A percentile compares a stretch with the other conserved stretches of the same genome.
These are phyloP conservation scores for Nicotiana obtusifolia DNA, from an alignment of 257 asterid genomes.

Conservation along the genomic window DNA sequence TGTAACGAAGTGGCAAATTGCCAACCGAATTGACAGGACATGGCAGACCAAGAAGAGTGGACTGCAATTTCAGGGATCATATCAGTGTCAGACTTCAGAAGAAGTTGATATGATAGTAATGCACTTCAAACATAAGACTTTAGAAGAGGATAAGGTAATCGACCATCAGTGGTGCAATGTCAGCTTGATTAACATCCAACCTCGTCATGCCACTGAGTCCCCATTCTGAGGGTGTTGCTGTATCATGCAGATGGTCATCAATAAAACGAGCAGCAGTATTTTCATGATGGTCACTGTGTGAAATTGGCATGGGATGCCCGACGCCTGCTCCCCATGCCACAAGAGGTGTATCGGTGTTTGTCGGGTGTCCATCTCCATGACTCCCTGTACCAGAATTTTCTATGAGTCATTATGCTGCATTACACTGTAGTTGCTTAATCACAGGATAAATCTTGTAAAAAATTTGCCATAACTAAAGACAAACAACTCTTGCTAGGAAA, in stretches of 20 bases:
- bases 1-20: conserved; percentile 75
- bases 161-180: conserved; percentile 96
- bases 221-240: conserved; percentile 91
- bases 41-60: conserved; percentile 92
- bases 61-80: conserved; percentile 42
- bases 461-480: neutral
- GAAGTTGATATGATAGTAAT: neutral
- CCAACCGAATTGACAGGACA: conserved; percentile 95
- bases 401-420: neutral
- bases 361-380: conserved; percentile 98
- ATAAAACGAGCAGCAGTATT: conserved; percentile 49
- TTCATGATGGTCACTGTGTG: conserved; percentile 40
- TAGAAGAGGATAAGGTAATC: conserved; percentile 24
- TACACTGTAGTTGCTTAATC: neutral
- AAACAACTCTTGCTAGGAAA: neutral
- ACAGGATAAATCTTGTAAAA: neutral
- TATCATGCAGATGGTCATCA: conserved; percentile 79
- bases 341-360: conserved; percentile 96
- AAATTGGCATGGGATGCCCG: conserved; percentile 43
- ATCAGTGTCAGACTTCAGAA: conserved; percentile 10
- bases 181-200: conserved; percentile 96
- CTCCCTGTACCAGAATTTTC: conserved; percentile 48
- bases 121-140: neutral
- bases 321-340: conserved; percentile 99
- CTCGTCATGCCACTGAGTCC: conserved; percentile 87